Percentiles rank a stretch among this genome's conserved stretches.
Conservation (phyloP, 1,284 basidiomycete genomes). For the Sporisorium exsertum region DNA sequence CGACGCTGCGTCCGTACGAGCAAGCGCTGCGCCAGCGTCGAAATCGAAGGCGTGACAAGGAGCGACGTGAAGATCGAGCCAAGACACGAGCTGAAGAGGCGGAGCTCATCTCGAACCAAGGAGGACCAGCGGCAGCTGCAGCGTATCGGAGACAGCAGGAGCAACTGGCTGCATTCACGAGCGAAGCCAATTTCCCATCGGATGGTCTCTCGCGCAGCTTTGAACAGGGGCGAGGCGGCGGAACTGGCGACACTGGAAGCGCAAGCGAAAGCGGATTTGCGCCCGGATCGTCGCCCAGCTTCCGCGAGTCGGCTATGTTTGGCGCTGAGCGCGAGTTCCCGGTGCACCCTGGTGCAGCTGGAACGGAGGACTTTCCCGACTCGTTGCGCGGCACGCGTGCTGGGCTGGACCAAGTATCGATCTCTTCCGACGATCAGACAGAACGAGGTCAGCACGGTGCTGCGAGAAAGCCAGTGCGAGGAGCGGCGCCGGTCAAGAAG, state of each 20-base stretch:
- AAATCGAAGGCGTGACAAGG: constrained; percentile 57
- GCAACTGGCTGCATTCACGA: constrained; percentile 38
- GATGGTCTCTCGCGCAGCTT: constrained; percentile 52
- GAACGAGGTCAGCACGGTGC: constrained; percentile 9
- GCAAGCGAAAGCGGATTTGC: constrained; percentile 15
- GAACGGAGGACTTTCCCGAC: constrained; percentile 58
- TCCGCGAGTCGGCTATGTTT: constrained; percentile 63
- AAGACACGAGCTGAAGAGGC: constrained; percentile 60
- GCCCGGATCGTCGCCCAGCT: constrained; percentile 48
- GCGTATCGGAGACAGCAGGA: constrained; percentile 47
- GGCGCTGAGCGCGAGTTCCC: constrained; percentile 66
- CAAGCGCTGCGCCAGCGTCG: constrained; percentile 57
- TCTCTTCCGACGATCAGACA: constrained; percentile 41
- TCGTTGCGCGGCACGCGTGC: constrained; percentile 33
- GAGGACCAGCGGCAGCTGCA: constrained; percentile 38
- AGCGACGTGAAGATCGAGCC: constrained; percentile 61
- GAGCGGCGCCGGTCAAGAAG: constrained; percentile 29
- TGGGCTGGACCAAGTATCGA: constrained; percentile 34
- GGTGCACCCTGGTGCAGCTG: constrained; percentile 56
- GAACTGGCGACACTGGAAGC: constrained; percentile 8
- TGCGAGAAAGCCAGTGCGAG: constrained; percentile 1
- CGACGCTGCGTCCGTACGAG: constrained; percentile 59
- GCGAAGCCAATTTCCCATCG: constrained; percentile 46
- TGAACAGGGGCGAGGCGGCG: constrained; percentile 16
- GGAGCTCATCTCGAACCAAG: constrained; percentile 42